phyloP scores from a whole-genome alignment of 176 grass and related monocot species.

The Oryza rufipogon region DNA sequence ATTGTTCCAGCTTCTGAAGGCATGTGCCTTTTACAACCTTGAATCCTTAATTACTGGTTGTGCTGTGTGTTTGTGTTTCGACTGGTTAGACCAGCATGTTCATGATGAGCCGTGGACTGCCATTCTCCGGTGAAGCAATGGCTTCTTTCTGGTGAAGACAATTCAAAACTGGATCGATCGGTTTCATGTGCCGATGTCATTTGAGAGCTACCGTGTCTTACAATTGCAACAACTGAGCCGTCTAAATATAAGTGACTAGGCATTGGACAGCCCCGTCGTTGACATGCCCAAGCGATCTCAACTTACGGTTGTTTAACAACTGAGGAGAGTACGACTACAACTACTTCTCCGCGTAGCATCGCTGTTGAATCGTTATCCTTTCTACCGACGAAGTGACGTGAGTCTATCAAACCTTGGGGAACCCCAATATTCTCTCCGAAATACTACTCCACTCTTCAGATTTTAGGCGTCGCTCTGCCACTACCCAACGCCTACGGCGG shows the following conservation, averaged over 20 bases:
- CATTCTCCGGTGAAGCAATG: not conserved
- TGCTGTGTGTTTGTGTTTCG: not conserved
- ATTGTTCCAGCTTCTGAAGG: slow-evolving; percentile 22
- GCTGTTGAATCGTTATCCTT: too few relatives aligned
- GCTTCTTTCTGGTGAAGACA: not conserved
- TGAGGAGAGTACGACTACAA: not conserved
- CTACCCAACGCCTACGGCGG: not conserved
- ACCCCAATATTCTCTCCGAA: too few relatives aligned
- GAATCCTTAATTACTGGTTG: not conserved
- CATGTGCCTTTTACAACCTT: not conserved
- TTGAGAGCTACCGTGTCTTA: not conserved
- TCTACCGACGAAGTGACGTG: too few relatives aligned
- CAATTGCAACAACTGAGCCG: not conserved
- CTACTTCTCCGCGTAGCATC: too few relatives aligned
- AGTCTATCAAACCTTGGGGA: too few relatives aligned
- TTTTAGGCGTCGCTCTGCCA: too few relatives aligned
- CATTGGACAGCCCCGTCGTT: not conserved
- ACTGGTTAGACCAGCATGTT: not conserved
- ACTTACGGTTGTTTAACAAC: not conserved
- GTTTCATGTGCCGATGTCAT: not conserved
- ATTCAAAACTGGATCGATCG: not conserved
- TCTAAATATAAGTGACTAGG: not conserved
- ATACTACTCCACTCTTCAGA: too few relatives aligned
- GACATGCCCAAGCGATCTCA: not conserved
- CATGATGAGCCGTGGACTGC: not conserved